phyloP scores from a whole-genome alignment of 208 protist genomes.

The Acanthamoeba comandoni region DNA sequence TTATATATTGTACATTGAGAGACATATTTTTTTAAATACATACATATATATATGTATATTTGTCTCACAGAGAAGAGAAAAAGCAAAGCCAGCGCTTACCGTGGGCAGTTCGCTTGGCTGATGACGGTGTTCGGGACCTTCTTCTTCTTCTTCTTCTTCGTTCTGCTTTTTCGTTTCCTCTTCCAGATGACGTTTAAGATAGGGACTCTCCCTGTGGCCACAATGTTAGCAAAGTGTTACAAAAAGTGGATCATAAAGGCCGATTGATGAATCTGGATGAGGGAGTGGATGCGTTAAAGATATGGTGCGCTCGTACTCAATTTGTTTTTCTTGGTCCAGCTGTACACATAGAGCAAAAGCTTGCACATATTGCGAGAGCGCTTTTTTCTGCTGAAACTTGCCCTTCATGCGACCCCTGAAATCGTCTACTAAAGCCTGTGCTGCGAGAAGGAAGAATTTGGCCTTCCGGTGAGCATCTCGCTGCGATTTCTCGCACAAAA shows the following conservation, averaged over 20 bases:
- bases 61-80: not conserved
- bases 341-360: constrained; percentile 18
- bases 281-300: no score
- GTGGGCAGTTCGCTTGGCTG: not conserved
- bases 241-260: no score
- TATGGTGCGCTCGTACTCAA: not conserved
- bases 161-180: not conserved
- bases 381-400: constrained; percentile 3
- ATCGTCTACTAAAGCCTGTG: not conserved
- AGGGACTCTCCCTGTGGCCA: not conserved
- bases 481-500: not conserved
- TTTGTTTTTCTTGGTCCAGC: constrained; percentile 14
- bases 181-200: not conserved
- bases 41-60: no score
- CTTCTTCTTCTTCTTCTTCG: not conserved
- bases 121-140: not conserved
- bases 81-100: not conserved
- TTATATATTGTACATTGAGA: not conserved
- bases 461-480: no score
- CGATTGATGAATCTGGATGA: no score
- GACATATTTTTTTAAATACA: no score
- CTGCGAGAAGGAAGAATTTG: not conserved
- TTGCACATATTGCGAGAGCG: constrained; percentile 27
- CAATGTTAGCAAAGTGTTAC: no score
- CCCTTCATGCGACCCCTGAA: constrained; percentile 33